Evolutionary conservation across 2,329 filamentous ascomycete species (phyloP).

Genomic region (Fusarium buharicum): DNA sequence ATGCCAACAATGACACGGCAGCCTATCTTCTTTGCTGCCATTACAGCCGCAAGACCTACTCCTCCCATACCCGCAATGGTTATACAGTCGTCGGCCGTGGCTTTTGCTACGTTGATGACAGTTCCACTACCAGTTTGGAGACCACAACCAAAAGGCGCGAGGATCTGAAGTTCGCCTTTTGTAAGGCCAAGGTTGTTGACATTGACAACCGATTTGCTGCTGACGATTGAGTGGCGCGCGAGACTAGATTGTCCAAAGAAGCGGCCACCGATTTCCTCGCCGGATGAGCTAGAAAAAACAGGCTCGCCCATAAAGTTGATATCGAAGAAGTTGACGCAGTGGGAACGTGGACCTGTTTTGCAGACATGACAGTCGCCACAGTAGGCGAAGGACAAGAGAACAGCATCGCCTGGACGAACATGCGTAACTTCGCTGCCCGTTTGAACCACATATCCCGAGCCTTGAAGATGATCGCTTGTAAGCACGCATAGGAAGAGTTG

Average conservation of each 20-base stretch:
- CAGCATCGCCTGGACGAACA: conserved; percentile 63
- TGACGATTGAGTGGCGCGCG: conserved; percentile 47
- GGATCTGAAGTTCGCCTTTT: conserved; percentile 46
- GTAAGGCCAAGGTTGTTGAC: conserved; percentile 35
- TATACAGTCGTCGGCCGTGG: conserved; percentile 41
- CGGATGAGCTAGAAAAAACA: conserved; percentile 18
- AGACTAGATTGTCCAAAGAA: conserved; percentile 53
- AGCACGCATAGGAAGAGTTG: background rate
- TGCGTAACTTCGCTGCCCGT: conserved; percentile 58
- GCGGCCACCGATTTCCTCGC: conserved; percentile 24
- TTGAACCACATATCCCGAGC: conserved; percentile 58
- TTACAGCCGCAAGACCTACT: conserved; percentile 51
- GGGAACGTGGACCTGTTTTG: conserved; percentile 55
- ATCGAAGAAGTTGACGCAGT: conserved; percentile 60
- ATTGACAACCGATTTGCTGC: conserved; percentile 47
- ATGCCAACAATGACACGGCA: conserved; percentile 47
- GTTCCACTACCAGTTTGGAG: conserved; percentile 53
- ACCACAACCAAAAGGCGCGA: conserved; percentile 51
- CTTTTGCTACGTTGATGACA: conserved; percentile 48
- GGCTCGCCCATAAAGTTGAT: conserved; percentile 57
- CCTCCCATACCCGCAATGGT: conserved; percentile 50
- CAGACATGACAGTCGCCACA: conserved; percentile 59
- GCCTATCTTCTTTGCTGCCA: conserved; percentile 46
- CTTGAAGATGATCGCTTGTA: conserved; percentile 20
- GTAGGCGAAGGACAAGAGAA: conserved; percentile 58